phyloP scores from a whole-genome alignment of 2,329 filamentous ascomycete species.

The Pestalotiopsis sp. region DNA sequence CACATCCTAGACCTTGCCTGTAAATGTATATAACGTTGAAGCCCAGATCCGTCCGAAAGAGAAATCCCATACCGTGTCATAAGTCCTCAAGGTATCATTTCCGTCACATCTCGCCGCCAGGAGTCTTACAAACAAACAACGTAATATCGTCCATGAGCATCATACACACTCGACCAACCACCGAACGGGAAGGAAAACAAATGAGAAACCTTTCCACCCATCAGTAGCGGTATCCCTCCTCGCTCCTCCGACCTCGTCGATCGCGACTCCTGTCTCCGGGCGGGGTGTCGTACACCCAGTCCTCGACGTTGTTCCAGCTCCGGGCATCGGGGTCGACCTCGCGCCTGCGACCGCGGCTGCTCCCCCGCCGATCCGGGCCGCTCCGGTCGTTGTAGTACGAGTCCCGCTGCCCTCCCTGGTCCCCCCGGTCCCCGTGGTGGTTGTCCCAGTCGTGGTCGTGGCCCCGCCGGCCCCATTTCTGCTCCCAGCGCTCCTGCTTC shows the following conservation, averaged over 20 bases:
- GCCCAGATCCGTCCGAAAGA: neutral
- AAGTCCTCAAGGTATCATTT: neutral
- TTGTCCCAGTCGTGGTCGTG: conserved; percentile 14
- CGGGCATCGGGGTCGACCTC: conserved; percentile 30
- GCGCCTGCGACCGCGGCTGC: neutral
- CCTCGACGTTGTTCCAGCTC: conserved; percentile 34
- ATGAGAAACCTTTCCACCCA: no score
- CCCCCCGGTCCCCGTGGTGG: conserved; percentile 20
- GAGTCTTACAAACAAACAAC: neutral
- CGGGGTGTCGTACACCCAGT: conserved; percentile 30
- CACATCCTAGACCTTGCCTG: neutral
- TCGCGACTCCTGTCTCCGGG: conserved; percentile 14
- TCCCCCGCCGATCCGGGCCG: neutral
- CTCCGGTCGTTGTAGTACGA: conserved; percentile 10
- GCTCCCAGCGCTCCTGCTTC: conserved; percentile 27
- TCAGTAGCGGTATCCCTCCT: conserved; percentile 7
- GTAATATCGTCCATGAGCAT: neutral
- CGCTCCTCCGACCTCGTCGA: conserved; percentile 3
- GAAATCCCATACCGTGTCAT: neutral
- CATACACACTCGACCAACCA: neutral
- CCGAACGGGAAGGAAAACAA: neutral
- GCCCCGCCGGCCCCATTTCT: conserved; percentile 26
- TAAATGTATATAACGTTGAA: neutral
- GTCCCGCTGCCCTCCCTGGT: conserved; percentile 16
- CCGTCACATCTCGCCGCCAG: neutral